A percentile compares a stretch with the other conserved stretches of the same genome.
Conservation (phyloP, 1,284 basidiomycete species). For the Ustilago xerochloae region DNA sequence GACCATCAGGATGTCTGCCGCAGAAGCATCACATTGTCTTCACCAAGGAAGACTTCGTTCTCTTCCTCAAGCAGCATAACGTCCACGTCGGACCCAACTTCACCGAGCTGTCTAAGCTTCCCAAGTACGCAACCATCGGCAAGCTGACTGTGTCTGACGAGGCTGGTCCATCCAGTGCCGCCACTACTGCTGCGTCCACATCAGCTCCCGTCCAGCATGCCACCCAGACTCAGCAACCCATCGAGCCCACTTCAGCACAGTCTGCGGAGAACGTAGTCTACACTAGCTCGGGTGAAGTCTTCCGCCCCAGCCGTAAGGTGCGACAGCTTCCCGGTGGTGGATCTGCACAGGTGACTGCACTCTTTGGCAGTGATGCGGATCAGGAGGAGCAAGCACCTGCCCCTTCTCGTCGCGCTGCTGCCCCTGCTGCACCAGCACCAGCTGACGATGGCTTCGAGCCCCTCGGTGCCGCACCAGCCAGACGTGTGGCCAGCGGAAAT, state of each 20-base stretch:
- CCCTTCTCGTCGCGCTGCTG: constrained; percentile 7
- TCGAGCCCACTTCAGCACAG: constrained; percentile 3
- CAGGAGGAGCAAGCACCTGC: constrained; percentile 25
- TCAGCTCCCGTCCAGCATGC: constrained; percentile 4
- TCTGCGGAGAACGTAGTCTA: constrained; percentile 29
- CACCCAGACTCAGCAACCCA: constrained; percentile 4
- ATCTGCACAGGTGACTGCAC: constrained; percentile 49
- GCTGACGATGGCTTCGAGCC: constrained; percentile 32
- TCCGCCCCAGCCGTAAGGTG: constrained; percentile 59
- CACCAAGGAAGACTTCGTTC: constrained; percentile 55
- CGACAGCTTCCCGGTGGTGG: constrained; percentile 58
- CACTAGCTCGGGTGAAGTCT: constrained; percentile 57
- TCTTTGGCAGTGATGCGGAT: constrained; percentile 53
- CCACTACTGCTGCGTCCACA: constrained; percentile 4
- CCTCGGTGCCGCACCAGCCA: constrained; percentile 27
- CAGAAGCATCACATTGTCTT: constrained; percentile 58
- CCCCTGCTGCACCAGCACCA: constrained; percentile 17
- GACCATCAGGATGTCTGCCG: constrained; percentile 38
- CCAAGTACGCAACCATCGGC: constrained; percentile 59
- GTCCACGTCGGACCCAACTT: constrained; percentile 59
- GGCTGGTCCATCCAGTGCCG: constrained; percentile 22
- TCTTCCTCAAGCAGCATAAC: constrained; percentile 60
- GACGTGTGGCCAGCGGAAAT: constrained; percentile 32
- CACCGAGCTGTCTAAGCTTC: constrained; percentile 56
- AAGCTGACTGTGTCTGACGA: constrained; percentile 35